Percentiles rank a stretch among this genome's conserved stretches.
Evolutionary conservation across 306 rosid species (phyloP).

Genomic region (Malus orientalis): DNA sequence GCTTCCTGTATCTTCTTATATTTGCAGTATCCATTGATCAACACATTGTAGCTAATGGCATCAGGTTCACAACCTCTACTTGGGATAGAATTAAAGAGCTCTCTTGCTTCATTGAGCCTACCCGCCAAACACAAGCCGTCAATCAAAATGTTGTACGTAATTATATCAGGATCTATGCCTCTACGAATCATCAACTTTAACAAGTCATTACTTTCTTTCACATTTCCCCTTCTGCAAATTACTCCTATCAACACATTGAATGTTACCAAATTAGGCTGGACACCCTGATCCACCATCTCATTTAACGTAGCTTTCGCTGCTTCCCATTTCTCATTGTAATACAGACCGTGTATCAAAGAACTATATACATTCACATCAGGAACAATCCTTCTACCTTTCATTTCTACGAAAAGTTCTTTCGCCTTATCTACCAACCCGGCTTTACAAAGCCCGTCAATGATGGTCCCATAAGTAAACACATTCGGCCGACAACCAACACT

Average conservation of each 20-base stretch:
- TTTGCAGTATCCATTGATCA: slow-evolving; percentile 35
- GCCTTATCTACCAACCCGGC: slow-evolving; percentile 35
- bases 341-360: slow-evolving; percentile 37
- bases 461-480: slow-evolving; percentile 16
- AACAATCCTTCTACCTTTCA: slow-evolving; percentile 24
- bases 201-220: slow-evolving; percentile 26
- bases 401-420: slow-evolving; percentile 30
- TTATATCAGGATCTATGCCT: slow-evolving; percentile 14
- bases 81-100: slow-evolving; percentile 21
- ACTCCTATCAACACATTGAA: slow-evolving; percentile 26
- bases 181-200: slow-evolving; percentile 28
- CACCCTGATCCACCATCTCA: slow-evolving; percentile 47
- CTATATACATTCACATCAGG: slow-evolving; percentile 32
- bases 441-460: slow-evolving; percentile 46
- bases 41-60: slow-evolving; percentile 17
- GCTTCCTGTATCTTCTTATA: slow-evolving; percentile 30
- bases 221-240: slow-evolving; percentile 31
- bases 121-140: slow-evolving; percentile 35
- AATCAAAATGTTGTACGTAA: slow-evolving; percentile 30
- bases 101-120: slow-evolving; percentile 19
- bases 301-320: slow-evolving; percentile 25
- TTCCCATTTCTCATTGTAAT: slow-evolving; percentile 27
- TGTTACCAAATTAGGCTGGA: slow-evolving; percentile 33
- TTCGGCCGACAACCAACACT: slow-evolving; percentile 24
- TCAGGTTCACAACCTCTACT: slow-evolving; percentile 24